These are phyloP conservation scores for Myrmaecium sp. DNA, from an alignment of 2,329 filamentous ascomycete genomes.

Conservation along the genomic window DNA sequence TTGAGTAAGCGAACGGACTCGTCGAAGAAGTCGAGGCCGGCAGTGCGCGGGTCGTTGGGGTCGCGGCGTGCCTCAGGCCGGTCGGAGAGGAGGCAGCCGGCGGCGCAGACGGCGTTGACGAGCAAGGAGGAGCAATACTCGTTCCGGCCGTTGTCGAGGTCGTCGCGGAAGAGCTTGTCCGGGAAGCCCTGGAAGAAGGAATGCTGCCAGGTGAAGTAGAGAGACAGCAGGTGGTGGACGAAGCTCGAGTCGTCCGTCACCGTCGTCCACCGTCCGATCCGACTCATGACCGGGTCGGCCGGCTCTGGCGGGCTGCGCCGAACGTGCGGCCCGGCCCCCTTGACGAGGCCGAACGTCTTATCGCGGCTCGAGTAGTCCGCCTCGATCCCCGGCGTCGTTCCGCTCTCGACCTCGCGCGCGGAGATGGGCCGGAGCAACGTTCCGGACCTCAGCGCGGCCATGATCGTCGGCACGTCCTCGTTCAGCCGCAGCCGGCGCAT, in stretches of 20 bases:
- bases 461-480: slow-evolving; percentile 5
- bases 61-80: slow-evolving; percentile 4
- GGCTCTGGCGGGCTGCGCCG: not conserved
- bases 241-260: slow-evolving; percentile 6
- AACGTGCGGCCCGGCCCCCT: slow-evolving; percentile 3
- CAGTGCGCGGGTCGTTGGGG: slow-evolving; percentile 4
- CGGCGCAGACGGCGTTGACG: slow-evolving; percentile 8
- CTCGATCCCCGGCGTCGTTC: slow-evolving; percentile 6
- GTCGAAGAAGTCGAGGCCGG: slow-evolving; percentile 7
- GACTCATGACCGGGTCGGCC: too few relatives aligned
- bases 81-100: slow-evolving; percentile 6
- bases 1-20: slow-evolving; percentile 5
- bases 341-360: slow-evolving; percentile 6
- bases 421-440: slow-evolving; percentile 3
- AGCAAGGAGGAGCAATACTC: slow-evolving; percentile 8
- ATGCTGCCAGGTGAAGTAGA: slow-evolving; percentile 9
- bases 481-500: slow-evolving; percentile 5
- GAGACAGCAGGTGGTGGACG: slow-evolving; percentile 6
- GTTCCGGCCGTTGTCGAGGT: slow-evolving; percentile 5
- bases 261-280: slow-evolving; percentile 8
- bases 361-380: slow-evolving; percentile 6
- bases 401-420: slow-evolving; percentile 2
- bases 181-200: slow-evolving; percentile 8
- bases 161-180: slow-evolving; percentile 7
- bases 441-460: slow-evolving; percentile 2